Conservation (phyloP, 2,329 filamentous ascomycete species). For the Paecilomyces fulvus region DNA sequence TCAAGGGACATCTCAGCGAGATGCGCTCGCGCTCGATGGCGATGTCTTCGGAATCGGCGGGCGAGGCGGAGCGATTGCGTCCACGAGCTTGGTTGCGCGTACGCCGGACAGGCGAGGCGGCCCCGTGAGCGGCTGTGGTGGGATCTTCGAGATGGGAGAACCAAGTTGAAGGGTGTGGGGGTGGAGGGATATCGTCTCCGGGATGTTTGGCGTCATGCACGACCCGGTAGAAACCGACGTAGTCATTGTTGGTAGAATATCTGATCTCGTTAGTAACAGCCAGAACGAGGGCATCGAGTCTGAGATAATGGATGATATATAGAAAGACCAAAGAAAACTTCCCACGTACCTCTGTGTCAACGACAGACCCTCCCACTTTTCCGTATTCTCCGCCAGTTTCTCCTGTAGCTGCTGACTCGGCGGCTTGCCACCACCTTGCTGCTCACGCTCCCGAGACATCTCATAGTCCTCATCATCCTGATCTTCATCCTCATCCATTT, state of each 20-base stretch:
- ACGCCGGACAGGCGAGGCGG: slow-evolving; percentile 28
- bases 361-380: slow-evolving; percentile 28
- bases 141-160: slow-evolving; percentile 45
- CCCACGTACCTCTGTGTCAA: slow-evolving; percentile 33
- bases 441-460: slow-evolving; percentile 35
- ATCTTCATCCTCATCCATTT: slow-evolving; percentile 21
- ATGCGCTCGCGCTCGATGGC: slow-evolving; percentile 38
- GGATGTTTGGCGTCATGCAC: slow-evolving; percentile 53
- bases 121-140: slow-evolving; percentile 20
- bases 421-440: slow-evolving; percentile 23
- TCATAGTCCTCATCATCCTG: slow-evolving; percentile 31
- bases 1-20: slow-evolving; percentile 41
- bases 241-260: slow-evolving; percentile 54
- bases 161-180: slow-evolving; percentile 54
- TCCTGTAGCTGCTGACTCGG: slow-evolving; percentile 27
- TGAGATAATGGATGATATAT: slow-evolving; percentile 9
- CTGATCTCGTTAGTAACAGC: slow-evolving; percentile 11
- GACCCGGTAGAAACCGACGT: slow-evolving; percentile 52
- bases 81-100: slow-evolving; percentile 4
- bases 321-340: background rate
- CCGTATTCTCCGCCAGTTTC: slow-evolving; percentile 23
- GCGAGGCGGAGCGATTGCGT: slow-evolving; percentile 12
- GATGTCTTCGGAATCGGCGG: slow-evolving; percentile 35
- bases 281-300: background rate
- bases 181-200: slow-evolving; percentile 43